Conservation (phyloP, 1,284 basidiomycete species). For the Takashimella koratensis region DNA sequence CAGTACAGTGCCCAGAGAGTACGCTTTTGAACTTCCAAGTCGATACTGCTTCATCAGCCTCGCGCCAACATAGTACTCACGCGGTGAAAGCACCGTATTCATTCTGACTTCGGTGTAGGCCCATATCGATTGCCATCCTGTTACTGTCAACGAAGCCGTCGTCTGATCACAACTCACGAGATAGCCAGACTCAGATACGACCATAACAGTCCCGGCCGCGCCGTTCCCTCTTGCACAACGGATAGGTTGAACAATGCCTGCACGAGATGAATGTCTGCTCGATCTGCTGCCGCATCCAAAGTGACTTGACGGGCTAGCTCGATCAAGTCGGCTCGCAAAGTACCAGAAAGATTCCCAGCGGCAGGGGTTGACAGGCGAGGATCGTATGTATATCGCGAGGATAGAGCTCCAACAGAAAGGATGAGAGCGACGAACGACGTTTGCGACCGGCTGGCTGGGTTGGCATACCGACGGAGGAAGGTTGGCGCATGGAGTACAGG, state of each 20-base stretch:
- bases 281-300: constrained; percentile 18
- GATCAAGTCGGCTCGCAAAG: constrained; percentile 10
- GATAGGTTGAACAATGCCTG: constrained; percentile 35
- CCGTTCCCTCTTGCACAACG: constrained; percentile 33
- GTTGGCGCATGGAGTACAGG: constrained; percentile 35
- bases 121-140: constrained; percentile 31
- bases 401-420: constrained; percentile 30
- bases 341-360: constrained; percentile 2
- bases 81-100: constrained; percentile 27
- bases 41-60: constrained; percentile 11
- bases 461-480: constrained; percentile 26
- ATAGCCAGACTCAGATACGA: constrained; percentile 28
- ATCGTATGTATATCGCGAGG: constrained; percentile 31
- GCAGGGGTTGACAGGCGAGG: constrained; percentile 11
- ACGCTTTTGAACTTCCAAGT: constrained; percentile 31
- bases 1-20: constrained; percentile 37
- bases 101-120: constrained; percentile 29
- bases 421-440: constrained; percentile 34
- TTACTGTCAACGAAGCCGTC: background rate
- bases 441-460: constrained; percentile 19
- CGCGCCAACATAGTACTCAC: constrained; percentile 2
- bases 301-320: constrained; percentile 20
- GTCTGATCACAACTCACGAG: constrained; percentile 11
- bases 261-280: constrained; percentile 26
- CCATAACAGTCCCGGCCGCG: constrained; percentile 26